phyloP scores from a whole-genome alignment of 108 stramenopile species.

The Skeletonema costatum region DNA sequence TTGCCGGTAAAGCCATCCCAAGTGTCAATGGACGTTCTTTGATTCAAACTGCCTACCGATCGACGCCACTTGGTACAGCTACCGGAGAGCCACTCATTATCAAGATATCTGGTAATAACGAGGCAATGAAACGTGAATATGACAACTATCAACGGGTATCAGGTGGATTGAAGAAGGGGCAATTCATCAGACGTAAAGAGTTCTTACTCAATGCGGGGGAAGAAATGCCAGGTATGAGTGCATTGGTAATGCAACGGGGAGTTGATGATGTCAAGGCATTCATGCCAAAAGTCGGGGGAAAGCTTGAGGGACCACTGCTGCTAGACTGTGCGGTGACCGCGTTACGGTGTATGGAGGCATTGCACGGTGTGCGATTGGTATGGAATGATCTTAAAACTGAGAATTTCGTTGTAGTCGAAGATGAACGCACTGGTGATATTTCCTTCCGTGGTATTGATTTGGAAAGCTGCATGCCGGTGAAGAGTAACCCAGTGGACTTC shows the following conservation, averaged over 20 bases:
- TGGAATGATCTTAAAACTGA: slow-evolving; percentile 93
- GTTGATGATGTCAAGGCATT: slow-evolving; percentile 76
- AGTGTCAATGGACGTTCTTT: slow-evolving; percentile 32
- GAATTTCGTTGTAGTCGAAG: slow-evolving; percentile 81
- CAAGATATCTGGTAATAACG: slow-evolving; percentile 50
- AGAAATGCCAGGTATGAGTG: slow-evolving; percentile 64
- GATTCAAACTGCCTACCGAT: slow-evolving; percentile 51
- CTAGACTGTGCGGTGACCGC: slow-evolving; percentile 74
- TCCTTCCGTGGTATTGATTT: slow-evolving; percentile 78
- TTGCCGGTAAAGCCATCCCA: slow-evolving; percentile 33
- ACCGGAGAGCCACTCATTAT: slow-evolving; percentile 63
- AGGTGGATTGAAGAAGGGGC: slow-evolving; percentile 46
- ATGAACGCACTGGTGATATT: slow-evolving; percentile 48
- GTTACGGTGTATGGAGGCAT: slow-evolving; percentile 71
- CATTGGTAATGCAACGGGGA: slow-evolving; percentile 81
- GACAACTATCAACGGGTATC: slow-evolving; percentile 75
- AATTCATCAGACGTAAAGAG: slow-evolving; percentile 61
- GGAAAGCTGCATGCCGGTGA: slow-evolving; percentile 79
- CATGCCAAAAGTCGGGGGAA: slow-evolving; percentile 56
- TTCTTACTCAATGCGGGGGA: slow-evolving; percentile 65
- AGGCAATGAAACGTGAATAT: slow-evolving; percentile 77
- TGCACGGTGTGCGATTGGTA: slow-evolving; percentile 74
- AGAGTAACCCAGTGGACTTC: slow-evolving; percentile 83
- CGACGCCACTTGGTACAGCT: slow-evolving; percentile 56
- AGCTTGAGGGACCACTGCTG: slow-evolving; percentile 66